Percentiles rank a stretch among this genome's conserved stretches.
Conservation (phyloP, 2,329 filamentous ascomycete genomes). For the Ceratocystis diversiconidia region DNA sequence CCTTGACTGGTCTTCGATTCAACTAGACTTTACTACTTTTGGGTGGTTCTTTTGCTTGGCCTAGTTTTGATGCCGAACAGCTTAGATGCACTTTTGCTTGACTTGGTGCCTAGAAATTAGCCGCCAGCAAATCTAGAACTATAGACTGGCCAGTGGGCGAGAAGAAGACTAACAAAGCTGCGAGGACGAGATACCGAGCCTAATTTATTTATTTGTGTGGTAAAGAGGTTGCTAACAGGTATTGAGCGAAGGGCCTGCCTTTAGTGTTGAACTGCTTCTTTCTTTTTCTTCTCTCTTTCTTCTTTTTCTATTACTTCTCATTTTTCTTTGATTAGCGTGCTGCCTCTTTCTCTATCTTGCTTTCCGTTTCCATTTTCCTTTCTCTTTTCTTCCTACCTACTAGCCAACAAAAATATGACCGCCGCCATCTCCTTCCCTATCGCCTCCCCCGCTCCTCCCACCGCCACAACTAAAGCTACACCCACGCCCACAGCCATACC, state of each 20-base stretch:
- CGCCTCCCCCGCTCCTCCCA: conserved; percentile 28
- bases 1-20: not conserved
- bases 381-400: not conserved
- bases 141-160: not conserved
- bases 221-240: no score
- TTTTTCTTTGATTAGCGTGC: not conserved
- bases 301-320: not conserved
- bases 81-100: not conserved
- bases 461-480: conserved; percentile 28
- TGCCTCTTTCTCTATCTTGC: not conserved
- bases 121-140: not conserved
- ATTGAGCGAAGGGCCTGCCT: not conserved
- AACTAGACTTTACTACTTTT: conserved; percentile 4
- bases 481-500: conserved; percentile 25
- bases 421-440: conserved; percentile 36
- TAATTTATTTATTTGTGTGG: no score
- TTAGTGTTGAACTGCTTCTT: not conserved
- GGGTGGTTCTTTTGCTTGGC: conserved; percentile 12
- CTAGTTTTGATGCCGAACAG: not conserved
- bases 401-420: conserved; percentile 9
- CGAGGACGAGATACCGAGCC: not conserved
- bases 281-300: not conserved
- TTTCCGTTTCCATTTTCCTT: not conserved
- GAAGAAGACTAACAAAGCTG: not conserved
- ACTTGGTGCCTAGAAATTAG: not conserved